Evolutionary conservation across 2,329 filamentous ascomycete species (phyloP).

Genomic region (Boeremia exigua): DNA sequence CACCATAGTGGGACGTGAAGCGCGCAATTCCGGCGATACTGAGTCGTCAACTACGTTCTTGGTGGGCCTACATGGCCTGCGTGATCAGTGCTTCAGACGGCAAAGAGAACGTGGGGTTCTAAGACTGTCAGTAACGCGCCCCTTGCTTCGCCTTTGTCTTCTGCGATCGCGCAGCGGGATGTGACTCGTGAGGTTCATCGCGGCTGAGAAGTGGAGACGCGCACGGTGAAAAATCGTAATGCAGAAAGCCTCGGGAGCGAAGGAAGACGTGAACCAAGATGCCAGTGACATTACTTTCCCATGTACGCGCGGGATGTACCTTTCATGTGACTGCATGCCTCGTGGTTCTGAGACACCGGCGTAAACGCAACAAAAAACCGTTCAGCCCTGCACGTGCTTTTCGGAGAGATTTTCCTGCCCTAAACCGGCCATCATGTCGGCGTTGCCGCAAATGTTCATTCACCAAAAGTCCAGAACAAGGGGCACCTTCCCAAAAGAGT

Average conservation of each 20-base stretch:
- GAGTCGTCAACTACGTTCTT: not conserved
- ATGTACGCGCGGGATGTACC: not conserved
- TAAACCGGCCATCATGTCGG: not conserved
- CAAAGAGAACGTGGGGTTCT: not conserved
- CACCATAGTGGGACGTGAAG: not conserved
- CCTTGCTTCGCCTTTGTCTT: not conserved
- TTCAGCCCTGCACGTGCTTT: not conserved
- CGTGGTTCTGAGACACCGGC: not conserved
- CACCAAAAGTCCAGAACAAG: not conserved
- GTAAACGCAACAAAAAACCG: not conserved
- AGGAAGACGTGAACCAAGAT: not conserved
- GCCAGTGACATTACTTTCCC: not conserved
- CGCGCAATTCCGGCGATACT: not conserved
- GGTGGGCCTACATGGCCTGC: not conserved
- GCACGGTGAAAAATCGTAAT: not conserved
- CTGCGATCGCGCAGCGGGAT: not conserved
- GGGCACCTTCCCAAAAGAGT: conserved; percentile 13
- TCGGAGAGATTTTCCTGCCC: not conserved
- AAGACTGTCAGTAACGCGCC: not conserved
- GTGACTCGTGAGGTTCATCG: not conserved
- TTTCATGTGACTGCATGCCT: conserved; percentile 1
- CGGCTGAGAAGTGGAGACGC: not conserved
- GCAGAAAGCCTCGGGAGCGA: not conserved
- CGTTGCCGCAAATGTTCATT: not conserved
- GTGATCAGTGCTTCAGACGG: not conserved